Percentiles rank a stretch among this genome's conserved stretches.
phyloP scores from a whole-genome alignment of 208 protist genomes.

The Crithidia expoeki region DNA sequence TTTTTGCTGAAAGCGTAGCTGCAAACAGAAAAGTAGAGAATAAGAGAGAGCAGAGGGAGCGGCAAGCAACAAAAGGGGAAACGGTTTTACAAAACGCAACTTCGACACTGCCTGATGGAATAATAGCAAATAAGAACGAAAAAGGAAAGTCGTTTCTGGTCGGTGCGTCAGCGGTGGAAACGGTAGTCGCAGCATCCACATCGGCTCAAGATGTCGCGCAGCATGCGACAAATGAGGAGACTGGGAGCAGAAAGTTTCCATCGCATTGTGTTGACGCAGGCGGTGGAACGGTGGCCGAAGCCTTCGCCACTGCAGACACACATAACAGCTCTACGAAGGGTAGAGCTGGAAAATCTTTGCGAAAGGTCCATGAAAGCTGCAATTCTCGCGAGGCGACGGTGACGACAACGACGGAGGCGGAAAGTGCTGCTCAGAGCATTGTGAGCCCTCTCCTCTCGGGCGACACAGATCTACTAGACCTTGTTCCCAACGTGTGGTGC shows the following conservation, averaged over 20 bases:
- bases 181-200: too few species aligned
- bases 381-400: not conserved
- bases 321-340: not conserved
- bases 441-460: not conserved
- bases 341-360: not conserved
- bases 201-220: too few species aligned
- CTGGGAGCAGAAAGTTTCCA: not conserved
- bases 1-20: not conserved
- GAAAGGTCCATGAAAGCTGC: not conserved
- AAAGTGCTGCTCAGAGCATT: not conserved
- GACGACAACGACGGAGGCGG: not conserved
- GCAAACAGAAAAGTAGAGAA: not conserved
- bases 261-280: not conserved
- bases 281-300: conserved; percentile 20
- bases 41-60: too few species aligned
- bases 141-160: too few species aligned
- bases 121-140: too few species aligned
- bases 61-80: not conserved
- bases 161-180: too few species aligned
- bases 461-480: not conserved
- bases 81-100: not conserved
- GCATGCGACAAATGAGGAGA: not conserved
- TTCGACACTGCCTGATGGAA: too few species aligned
- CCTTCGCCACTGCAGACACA: conserved; percentile 26
- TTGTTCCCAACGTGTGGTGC: conserved; percentile 24